Percentiles rank a stretch among this genome's conserved stretches.
Conservation (phyloP, 768 basidiomycete species). For the Tremella mesenterica region DNA sequence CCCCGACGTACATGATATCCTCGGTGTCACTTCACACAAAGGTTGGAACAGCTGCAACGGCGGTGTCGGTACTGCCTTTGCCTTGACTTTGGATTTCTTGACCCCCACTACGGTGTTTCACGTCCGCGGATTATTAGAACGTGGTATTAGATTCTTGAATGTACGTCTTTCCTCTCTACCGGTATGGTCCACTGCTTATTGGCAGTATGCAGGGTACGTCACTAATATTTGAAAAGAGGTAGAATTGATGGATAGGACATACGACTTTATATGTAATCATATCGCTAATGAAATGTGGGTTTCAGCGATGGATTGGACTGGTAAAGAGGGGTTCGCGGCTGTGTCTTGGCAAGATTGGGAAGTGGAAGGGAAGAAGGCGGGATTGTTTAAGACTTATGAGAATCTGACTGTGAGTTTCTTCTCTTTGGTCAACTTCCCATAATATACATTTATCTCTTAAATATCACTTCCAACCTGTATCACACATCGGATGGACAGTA, state of each 20-base stretch:
- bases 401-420: conserved; percentile 50
- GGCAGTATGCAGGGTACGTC: conserved; percentile 1
- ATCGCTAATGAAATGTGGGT: conserved; percentile 70
- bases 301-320: conserved; percentile 64
- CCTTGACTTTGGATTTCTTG: conserved; percentile 52
- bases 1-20: conserved; percentile 50
- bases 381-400: conserved; percentile 53
- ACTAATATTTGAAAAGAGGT: conserved; percentile 3
- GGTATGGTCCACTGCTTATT: too few species aligned
- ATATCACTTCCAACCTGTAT: neutral
- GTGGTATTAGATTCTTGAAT: conserved; percentile 61
- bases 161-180: conserved; percentile 6
- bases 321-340: conserved; percentile 50
- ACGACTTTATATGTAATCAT: conserved; percentile 56
- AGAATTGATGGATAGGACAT: conserved; percentile 4
- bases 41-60: conserved; percentile 57
- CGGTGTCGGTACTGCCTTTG: conserved; percentile 52
- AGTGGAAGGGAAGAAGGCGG: conserved; percentile 53
- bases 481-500: too few species aligned
- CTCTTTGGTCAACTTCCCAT: neutral
- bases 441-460: neutral
- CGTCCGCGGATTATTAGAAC: conserved; percentile 62
- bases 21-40: conserved; percentile 54
- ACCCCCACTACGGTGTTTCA: conserved; percentile 54
- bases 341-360: conserved; percentile 53